Evolutionary conservation across 2,329 filamentous ascomycete genomes (phyloP).

Genomic region (Domatiomyces catenatus): DNA sequence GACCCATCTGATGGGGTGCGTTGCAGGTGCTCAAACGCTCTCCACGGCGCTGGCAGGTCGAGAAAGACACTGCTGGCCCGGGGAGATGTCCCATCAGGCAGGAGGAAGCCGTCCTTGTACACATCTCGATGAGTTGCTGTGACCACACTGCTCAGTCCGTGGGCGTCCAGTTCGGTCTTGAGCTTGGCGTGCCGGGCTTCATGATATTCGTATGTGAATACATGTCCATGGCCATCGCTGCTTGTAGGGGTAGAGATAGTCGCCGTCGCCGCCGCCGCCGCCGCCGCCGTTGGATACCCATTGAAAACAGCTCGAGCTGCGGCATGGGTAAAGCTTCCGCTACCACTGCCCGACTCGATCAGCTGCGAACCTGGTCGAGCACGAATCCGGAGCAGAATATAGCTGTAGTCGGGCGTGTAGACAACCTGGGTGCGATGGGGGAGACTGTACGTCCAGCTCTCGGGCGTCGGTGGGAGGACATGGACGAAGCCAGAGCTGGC

Average conservation of each 20-base stretch:
- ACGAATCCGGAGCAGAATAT: slow-evolving; percentile 34
- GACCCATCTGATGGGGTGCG: slow-evolving; percentile 22
- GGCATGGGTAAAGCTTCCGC: slow-evolving; percentile 38
- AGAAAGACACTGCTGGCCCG: slow-evolving; percentile 34
- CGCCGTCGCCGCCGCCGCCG: slow-evolving; percentile 9
- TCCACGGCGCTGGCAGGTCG: slow-evolving; percentile 37
- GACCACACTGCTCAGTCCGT: slow-evolving; percentile 31
- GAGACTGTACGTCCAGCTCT: slow-evolving; percentile 36
- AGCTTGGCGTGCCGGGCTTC: slow-evolving; percentile 28
- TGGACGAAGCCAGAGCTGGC: slow-evolving; percentile 35
- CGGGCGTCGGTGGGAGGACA: slow-evolving; percentile 34
- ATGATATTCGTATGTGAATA: slow-evolving; percentile 38
- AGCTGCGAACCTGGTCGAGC: slow-evolving; percentile 31
- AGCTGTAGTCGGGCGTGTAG: slow-evolving; percentile 39
- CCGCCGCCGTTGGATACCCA: slow-evolving; percentile 18
- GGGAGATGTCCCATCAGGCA: slow-evolving; percentile 22
- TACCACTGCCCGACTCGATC: slow-evolving; percentile 38
- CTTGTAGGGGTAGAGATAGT: too few species aligned
- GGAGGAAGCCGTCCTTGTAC: slow-evolving; percentile 33
- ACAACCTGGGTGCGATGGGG: slow-evolving; percentile 39
- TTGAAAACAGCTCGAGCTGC: slow-evolving; percentile 35
- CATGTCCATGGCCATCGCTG: slow-evolving; percentile 26
- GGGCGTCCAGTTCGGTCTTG: slow-evolving; percentile 28
- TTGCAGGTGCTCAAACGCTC: slow-evolving; percentile 32
- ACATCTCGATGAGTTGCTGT: slow-evolving; percentile 34